Percentiles rank a stretch among this genome's conserved stretches.
Conservation (phyloP, 2,329 filamentous ascomycete species). For the Venturia carpophila region DNA sequence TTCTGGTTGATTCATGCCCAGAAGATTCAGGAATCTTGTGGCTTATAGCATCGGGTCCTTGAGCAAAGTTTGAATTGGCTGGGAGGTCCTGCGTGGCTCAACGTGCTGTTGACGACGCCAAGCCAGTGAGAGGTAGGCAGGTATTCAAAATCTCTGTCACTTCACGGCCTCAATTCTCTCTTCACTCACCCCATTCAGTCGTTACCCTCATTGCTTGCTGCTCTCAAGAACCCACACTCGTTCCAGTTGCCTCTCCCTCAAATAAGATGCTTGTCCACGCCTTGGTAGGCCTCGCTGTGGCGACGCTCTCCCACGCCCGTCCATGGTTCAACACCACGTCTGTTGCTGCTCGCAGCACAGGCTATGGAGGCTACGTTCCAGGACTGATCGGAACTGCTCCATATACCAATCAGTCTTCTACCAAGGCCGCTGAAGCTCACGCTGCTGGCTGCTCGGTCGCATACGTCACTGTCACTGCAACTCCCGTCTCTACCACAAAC, state of each 20-base stretch:
- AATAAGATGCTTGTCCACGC: not conserved
- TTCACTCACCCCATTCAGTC: slow-evolving; percentile 5
- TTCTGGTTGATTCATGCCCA: no score
- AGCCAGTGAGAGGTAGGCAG: not conserved
- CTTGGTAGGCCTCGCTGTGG: not conserved
- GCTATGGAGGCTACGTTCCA: not conserved
- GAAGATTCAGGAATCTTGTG: no score
- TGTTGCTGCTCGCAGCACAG: not conserved
- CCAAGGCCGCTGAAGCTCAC: not conserved
- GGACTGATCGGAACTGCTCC: slow-evolving; percentile 8
- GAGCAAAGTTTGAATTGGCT: not conserved
- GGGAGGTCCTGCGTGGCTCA: not conserved
- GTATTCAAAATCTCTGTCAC: not conserved
- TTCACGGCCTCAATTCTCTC: not conserved
- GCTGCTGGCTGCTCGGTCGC: slow-evolving; percentile 10
- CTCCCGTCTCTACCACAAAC: not conserved
- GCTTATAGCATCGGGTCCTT: no score
- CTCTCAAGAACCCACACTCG: not conserved
- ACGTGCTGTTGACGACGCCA: slow-evolving; percentile 1
- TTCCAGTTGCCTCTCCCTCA: not conserved
- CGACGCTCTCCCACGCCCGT: not conserved
- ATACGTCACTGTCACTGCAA: slow-evolving; percentile 8
- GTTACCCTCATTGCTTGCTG: slow-evolving; percentile 3
- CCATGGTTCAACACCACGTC: slow-evolving; percentile 6
- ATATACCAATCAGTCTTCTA: not conserved